Conservation (phyloP, 768 basidiomycete genomes). For the Leccinum truebloodii region DNA sequence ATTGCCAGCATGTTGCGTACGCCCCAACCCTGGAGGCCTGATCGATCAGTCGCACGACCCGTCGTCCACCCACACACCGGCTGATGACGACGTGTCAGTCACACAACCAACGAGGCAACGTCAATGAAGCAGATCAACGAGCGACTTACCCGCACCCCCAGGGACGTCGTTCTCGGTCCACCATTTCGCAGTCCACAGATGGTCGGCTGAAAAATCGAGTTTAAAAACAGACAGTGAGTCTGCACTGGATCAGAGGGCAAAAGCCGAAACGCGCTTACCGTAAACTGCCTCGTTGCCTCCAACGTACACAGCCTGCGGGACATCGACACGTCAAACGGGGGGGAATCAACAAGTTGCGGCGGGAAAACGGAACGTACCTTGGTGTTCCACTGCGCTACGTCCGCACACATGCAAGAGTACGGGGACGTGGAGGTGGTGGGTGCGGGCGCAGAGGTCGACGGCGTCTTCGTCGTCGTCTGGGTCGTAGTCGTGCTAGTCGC, state of each 20-base stretch:
- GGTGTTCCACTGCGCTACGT: constrained; percentile 44
- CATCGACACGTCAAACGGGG: neutral
- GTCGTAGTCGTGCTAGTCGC: neutral
- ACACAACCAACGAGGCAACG: neutral
- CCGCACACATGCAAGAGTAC: constrained; percentile 39
- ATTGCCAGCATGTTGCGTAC: too few relatives aligned
- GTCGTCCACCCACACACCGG: constrained; percentile 37
- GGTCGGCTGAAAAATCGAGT: constrained; percentile 32
- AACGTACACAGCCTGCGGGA: constrained; percentile 29
- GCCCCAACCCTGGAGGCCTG: too few relatives aligned
- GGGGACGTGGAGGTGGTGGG: constrained; percentile 13
- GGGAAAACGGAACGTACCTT: constrained; percentile 15
- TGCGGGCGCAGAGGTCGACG: constrained; percentile 6
- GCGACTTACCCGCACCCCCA: constrained; percentile 24
- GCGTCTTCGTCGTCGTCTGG: neutral
- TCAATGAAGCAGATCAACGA: neutral
- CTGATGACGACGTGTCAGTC: constrained; percentile 3
- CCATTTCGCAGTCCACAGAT: constrained; percentile 53
- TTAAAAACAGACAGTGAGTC: neutral
- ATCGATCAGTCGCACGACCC: constrained; percentile 32
- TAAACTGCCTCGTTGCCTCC: constrained; percentile 44
- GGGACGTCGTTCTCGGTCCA: constrained; percentile 47
- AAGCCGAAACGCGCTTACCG: constrained; percentile 31
- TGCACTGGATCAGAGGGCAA: neutral
- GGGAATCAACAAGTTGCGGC: rapidly evolving